phyloP scores from a whole-genome alignment of 2,329 filamentous ascomycete genomes.

The Aspergillus thermomutatus region DNA sequence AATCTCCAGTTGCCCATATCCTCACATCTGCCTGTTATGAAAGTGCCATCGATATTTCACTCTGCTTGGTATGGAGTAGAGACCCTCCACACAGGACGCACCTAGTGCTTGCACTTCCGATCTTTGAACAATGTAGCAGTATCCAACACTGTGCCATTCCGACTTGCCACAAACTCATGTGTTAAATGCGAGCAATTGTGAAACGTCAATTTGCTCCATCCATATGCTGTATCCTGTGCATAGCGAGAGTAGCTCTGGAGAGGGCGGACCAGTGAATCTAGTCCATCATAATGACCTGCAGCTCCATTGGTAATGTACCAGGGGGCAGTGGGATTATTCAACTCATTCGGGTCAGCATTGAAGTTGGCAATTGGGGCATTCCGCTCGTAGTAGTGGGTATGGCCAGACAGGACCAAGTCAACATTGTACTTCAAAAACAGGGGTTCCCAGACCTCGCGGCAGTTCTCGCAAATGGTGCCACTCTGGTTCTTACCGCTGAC shows the following conservation, averaged over 20 bases:
- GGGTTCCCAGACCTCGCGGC: background rate
- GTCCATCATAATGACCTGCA: constrained; percentile 29
- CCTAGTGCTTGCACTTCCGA: background rate
- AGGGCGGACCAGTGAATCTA: constrained; percentile 21
- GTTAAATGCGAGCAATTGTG: constrained; percentile 41
- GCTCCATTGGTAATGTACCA: constrained; percentile 29
- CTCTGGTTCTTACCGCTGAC: background rate
- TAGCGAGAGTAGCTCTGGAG: constrained; percentile 25
- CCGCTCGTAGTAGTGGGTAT: background rate
- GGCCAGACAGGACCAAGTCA: background rate
- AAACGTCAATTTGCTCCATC: constrained; percentile 39
- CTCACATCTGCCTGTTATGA: background rate
- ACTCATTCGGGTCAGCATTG: constrained; percentile 7
- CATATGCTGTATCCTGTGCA: constrained; percentile 31
- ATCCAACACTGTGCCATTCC: background rate
- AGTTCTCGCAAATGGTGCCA: background rate
- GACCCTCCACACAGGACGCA: too few species aligned
- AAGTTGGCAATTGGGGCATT: background rate
- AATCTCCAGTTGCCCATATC: too few species aligned
- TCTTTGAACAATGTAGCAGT: background rate
- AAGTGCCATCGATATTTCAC: background rate
- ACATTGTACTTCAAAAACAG: background rate
- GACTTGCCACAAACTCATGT: constrained; percentile 33
- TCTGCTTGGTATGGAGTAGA: background rate
- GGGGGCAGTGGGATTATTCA: constrained; percentile 23